Evolutionary conservation across 2,329 filamentous ascomycete genomes (phyloP), one percentile per base, ranked within the genome.

Genomic region (Colletotrichum sp.): DNA sequence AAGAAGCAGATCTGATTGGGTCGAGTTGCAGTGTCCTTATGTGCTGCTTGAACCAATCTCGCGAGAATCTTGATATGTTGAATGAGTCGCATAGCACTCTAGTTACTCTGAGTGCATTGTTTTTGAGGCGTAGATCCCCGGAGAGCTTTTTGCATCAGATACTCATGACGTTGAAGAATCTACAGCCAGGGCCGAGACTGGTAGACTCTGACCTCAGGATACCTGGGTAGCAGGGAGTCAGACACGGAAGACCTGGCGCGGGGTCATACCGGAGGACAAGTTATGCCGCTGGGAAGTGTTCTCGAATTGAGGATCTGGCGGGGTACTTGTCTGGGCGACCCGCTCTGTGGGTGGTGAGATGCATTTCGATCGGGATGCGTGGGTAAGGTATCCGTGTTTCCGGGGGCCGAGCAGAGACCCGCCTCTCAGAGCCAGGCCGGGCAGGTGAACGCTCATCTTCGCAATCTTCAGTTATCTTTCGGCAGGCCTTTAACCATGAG

Each of bases 1-100:
- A n/a, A 2, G 1, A n/a, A 44, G 39, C 36, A 39, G 5, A 39
- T 0, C 18, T 9, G 0, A 3, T 0, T 1, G 8, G 1, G 39
- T 10, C 5, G 9, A 44, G 18, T n/a, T 44, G 39, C 18, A 6
- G 9, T 6, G 34, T 0, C 7, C 34, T 10, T 0, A 6, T 0
- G 9, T 44, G 39, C 36, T 0, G 18, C 18, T 6, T 18, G 2
- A 6, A 2, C 18, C 18, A 44, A 12, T 4, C 0, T 44, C 9
- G 39, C 39, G 18, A n/a, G 18, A n/a, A 0, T 44, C 18, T 44
- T 18, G 18, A 10, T 9, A 6, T 44, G 39, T 10, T 44, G 16
- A 44, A n/a, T n/a, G 2, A 44, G 5, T 0, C 39, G 39, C 1
- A n/a, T 12, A 44, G 8, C 3, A 44, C 8, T 12, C 39, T 44